Conservation (phyloP, 305 asterid genomes). For the Fraxinus xanthoxyloides region DNA sequence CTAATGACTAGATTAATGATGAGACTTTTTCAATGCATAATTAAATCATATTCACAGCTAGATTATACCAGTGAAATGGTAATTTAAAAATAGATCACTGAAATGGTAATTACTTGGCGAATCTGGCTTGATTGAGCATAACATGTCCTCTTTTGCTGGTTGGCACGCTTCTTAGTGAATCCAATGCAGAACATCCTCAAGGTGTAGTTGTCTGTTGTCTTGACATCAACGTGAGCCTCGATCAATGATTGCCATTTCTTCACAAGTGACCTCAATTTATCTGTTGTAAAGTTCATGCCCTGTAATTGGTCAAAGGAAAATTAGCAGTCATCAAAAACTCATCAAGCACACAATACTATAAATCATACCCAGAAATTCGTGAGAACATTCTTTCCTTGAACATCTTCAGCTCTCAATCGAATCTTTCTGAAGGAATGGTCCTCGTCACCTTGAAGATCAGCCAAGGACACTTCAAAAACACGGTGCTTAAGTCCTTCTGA, state of each 20-base stretch:
- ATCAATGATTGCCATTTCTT: constrained; percentile 77
- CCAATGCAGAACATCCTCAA: constrained; percentile 84
- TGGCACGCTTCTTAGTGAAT: constrained; percentile 84
- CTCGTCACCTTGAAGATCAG: constrained; percentile 65
- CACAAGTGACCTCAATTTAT: constrained; percentile 79
- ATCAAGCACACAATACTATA: neutral
- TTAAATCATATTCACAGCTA: neutral
- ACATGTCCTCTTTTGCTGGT: constrained; percentile 88
- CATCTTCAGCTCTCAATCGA: constrained; percentile 64
- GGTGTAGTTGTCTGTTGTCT: constrained; percentile 69
- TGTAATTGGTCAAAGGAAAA: constrained; percentile 20
- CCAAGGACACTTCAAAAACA: constrained; percentile 63
- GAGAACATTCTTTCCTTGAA: constrained; percentile 65
- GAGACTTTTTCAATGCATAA: neutral
- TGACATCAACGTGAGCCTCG: constrained; percentile 87
- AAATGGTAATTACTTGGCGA: constrained; percentile 52
- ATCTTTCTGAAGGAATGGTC: constrained; percentile 67
- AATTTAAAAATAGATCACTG: neutral
- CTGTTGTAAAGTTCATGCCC: constrained; percentile 93
- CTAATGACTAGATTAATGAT: neutral
- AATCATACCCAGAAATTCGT: constrained; percentile 63
- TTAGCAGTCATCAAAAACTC: neutral
- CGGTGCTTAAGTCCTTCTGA: constrained; percentile 69
- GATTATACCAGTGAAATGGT: neutral
- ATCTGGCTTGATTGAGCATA: constrained; percentile 87